Base-by-base conservation (phyloP, 805 yeast species). In the Lipomyces lipofer region DNA sequence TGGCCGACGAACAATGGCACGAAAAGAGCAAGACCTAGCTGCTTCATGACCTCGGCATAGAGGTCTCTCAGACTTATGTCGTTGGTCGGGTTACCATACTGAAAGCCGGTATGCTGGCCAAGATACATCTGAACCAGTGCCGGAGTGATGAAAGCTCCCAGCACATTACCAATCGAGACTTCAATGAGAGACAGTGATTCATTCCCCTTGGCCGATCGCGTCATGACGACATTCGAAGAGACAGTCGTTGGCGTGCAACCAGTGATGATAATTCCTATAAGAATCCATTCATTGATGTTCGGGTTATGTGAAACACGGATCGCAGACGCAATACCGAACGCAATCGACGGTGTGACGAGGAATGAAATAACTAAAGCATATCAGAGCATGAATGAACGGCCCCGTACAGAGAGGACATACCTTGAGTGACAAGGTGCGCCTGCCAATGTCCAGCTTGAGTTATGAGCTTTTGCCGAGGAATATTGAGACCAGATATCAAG, bases 221-320 rank as follows among this genome's bases (percentile, higher is more conserved):
- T 90, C 96, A 90, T 90, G 27, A 90, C 91, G 27, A 90, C 96
- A 67, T 90, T 90, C 1, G 96, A 88, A 0, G 91, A 82, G 17
- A 90, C 95, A 0, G 97, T 90, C 7, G 97, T 90, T 27, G 97
- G 97, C 68, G 95, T 87, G 10, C 92, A 80, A 28, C 88, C 87
- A 1, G 96, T 86, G 43, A 88, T 85, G 17, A 90, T 80, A 54
- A 90, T 70, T 0, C 97, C 97, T 12, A 86, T 86, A 21, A 90
- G 72, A 62, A 88, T 78, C 88, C 94, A 88, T 30, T 79, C 76
- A 62, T 83, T 84, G 33, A 89, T 86, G n/a, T 73, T 67, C 1
- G 72, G 68, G 65, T 86, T 77, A 56, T 78, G 56, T 0, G 94
- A 81, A 2, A 73, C 74, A 58, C 78, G 77, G 27, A 88, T 82